phyloP scores from a whole-genome alignment of 352 stramenopile genomes.

The Globisporangium ultimum region DNA sequence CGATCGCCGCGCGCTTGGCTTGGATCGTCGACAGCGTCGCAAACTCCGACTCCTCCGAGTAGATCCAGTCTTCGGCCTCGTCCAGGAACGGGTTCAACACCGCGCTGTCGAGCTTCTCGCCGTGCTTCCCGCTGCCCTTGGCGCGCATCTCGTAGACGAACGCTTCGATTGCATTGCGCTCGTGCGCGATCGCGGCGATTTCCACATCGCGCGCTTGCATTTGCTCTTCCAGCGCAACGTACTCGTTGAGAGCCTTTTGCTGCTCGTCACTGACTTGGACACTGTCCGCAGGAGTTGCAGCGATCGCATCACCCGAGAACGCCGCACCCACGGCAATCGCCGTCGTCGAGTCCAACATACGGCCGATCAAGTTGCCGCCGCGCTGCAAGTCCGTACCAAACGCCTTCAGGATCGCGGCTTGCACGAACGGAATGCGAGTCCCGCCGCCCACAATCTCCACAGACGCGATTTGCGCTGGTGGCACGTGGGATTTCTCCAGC shows the following conservation, averaged over 20 bases:
- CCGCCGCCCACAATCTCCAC: constrained; percentile 90
- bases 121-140: constrained; percentile 68
- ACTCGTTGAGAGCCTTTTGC: constrained; percentile 25
- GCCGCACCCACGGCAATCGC: constrained; percentile 79
- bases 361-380: constrained; percentile 46
- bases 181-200: constrained; percentile 66
- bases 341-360: constrained; percentile 88
- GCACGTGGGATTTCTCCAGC: constrained; percentile 42
- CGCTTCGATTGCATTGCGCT: constrained; percentile 88
- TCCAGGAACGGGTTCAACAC: constrained; percentile 71
- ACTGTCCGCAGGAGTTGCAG: neutral
- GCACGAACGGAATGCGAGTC: constrained; percentile 85
- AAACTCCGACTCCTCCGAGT: constrained; percentile 82
- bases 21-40: constrained; percentile 56
- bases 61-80: constrained; percentile 90
- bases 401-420: constrained; percentile 65
- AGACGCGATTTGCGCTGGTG: constrained; percentile 43
- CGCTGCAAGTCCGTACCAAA: constrained; percentile 39
- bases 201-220: constrained; percentile 74
- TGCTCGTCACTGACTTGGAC: constrained; percentile 24
- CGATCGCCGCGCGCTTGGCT: constrained; percentile 52
- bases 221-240: constrained; percentile 54
- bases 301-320: constrained; percentile 30
- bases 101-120: constrained; percentile 61
- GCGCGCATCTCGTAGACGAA: constrained; percentile 90